These are phyloP conservation scores for Dendrostoma leiphaemia DNA, from an alignment of 2,329 filamentous ascomycete species.

Conservation along the genomic window DNA sequence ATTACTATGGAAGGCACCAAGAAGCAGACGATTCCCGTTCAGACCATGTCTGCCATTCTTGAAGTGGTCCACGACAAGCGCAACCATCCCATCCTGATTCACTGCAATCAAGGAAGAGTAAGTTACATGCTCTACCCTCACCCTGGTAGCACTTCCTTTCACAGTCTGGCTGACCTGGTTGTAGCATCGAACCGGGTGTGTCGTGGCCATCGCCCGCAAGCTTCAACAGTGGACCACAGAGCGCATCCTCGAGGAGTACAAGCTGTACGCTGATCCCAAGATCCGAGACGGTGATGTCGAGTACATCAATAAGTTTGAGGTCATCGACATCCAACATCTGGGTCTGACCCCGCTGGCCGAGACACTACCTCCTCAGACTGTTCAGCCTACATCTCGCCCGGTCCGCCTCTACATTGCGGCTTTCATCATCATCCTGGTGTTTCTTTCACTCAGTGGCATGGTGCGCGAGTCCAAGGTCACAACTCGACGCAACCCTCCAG, in stretches of 20 bases:
- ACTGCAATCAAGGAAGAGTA: constrained; percentile 90
- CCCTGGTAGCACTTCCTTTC: background rate
- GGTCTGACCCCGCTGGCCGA: constrained; percentile 11
- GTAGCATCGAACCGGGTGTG: constrained; percentile 84
- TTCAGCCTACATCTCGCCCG: constrained; percentile 26
- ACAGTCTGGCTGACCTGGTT: constrained; percentile 8
- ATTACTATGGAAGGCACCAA: constrained; percentile 89
- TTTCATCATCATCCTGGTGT: constrained; percentile 5
- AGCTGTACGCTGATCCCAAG: constrained; percentile 60
- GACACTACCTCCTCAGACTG: constrained; percentile 23
- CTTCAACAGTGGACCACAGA: constrained; percentile 64
- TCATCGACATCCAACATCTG: constrained; percentile 26
- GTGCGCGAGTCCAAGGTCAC: constrained; percentile 7
- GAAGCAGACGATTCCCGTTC: constrained; percentile 65
- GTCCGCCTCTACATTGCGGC: constrained; percentile 6
- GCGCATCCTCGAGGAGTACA: constrained; percentile 71
- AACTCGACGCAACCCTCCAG: background rate
- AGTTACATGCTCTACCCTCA: constrained; percentile 18
- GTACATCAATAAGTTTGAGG: constrained; percentile 53
- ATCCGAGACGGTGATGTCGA: constrained; percentile 57
- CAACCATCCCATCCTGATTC: constrained; percentile 80
- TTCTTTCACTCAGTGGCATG: background rate
- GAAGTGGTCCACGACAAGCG: constrained; percentile 66
- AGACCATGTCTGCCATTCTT: constrained; percentile 70
- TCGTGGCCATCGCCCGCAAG: constrained; percentile 77